Evolutionary conservation across 108 stramenopile genomes (phyloP).

Genomic region (Cyclotella distinguenda): DNA sequence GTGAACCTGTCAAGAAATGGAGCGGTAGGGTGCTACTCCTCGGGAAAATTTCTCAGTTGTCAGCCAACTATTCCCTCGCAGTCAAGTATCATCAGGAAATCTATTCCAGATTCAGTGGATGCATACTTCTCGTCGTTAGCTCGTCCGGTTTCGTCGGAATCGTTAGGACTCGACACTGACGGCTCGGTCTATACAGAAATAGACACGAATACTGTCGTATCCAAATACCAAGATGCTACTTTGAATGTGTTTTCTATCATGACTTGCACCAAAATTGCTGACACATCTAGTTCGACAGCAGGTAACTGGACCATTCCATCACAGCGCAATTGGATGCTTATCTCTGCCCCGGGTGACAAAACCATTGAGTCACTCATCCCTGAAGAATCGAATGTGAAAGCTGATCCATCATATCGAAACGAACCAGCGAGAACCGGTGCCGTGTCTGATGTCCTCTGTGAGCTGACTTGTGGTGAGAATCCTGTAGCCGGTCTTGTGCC

Average conservation of each 20-base stretch:
- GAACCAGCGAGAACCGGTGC: constrained; percentile 52
- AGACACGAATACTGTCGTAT: constrained; percentile 27
- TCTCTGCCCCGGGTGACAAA: constrained; percentile 59
- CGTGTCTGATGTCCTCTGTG: constrained; percentile 58
- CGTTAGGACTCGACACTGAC: constrained; percentile 61
- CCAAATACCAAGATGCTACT: constrained; percentile 50
- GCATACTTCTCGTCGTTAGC: constrained; percentile 41
- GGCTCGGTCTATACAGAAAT: constrained; percentile 43
- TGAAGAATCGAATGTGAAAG: constrained; percentile 20
- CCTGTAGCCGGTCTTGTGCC: constrained; percentile 56
- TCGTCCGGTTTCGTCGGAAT: constrained; percentile 36
- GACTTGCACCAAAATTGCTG: constrained; percentile 47
- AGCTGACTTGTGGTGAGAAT: constrained; percentile 57
- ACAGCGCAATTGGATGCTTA: constrained; percentile 73
- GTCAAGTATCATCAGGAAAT: neutral
- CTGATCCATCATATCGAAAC: constrained; percentile 18
- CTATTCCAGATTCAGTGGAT: constrained; percentile 5
- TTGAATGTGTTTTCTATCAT: constrained; percentile 59
- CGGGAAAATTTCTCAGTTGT: constrained; percentile 16
- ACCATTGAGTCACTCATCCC: constrained; percentile 8
- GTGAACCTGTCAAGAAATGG: constrained; percentile 6
- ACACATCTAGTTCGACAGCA: neutral
- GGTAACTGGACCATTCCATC: constrained; percentile 49
- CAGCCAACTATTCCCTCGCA: constrained; percentile 17
- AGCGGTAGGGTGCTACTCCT: constrained; percentile 15